phyloP scores from a whole-genome alignment of 345 rosid genomes.

The Syzygium jambos region DNA sequence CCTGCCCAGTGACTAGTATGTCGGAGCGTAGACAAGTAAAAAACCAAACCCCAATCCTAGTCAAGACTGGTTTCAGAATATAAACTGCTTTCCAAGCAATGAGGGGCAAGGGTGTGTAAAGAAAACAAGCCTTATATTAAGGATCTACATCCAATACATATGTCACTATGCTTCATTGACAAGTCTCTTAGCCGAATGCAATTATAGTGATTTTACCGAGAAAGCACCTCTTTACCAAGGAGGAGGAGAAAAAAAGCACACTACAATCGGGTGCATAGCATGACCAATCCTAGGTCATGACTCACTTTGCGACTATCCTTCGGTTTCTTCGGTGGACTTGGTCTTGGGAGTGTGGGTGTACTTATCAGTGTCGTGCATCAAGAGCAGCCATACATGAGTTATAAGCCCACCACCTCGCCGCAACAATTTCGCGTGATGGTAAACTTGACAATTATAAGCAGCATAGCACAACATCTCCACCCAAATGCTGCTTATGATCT shows the following conservation, averaged over 20 bases:
- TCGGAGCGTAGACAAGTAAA: not conserved
- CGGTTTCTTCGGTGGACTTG: not conserved
- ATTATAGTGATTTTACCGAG: no score
- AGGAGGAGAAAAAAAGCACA: not conserved
- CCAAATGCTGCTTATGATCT: not conserved
- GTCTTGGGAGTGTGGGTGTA: not conserved
- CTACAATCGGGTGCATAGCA: not conserved
- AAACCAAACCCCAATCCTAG: not conserved
- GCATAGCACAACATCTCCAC: constrained; percentile 5
- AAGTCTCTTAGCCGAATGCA: not conserved
- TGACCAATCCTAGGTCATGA: not conserved
- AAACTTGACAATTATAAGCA: not conserved
- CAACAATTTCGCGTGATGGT: not conserved
- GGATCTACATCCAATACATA: not conserved
- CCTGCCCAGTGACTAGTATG: not conserved
- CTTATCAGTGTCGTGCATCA: not conserved
- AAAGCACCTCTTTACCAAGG: not conserved
- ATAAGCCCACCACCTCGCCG: not conserved
- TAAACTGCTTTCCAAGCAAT: not conserved
- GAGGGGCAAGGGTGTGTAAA: not conserved
- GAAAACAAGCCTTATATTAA: not conserved
- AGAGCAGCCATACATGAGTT: not conserved
- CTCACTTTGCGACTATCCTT: not conserved
- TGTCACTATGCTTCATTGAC: not conserved
- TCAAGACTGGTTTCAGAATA: not conserved